Conservation (phyloP, 768 basidiomycete genomes). For the Cystobasidium onofrii region DNA sequence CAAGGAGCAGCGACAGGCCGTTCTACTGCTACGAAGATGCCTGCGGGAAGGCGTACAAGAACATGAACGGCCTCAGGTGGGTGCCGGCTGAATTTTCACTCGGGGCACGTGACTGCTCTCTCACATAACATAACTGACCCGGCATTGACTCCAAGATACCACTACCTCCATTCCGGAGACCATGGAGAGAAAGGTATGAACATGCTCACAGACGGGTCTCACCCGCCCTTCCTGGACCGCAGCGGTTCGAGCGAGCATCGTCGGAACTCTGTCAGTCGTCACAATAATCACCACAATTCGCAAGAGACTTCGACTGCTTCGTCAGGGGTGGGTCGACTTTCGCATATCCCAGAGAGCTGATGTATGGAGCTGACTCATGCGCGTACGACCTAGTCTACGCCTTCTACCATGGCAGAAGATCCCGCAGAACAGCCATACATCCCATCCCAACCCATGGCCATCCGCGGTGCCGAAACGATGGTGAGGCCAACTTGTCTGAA, state of each 20-base stretch:
- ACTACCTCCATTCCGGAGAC: not conserved
- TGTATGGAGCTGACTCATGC: too few relatives aligned
- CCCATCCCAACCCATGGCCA: not conserved
- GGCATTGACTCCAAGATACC: not conserved
- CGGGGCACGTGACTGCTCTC: not conserved
- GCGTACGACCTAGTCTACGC: not conserved
- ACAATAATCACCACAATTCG: not conserved
- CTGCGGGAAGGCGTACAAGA: constrained; percentile 16
- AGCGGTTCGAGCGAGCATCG: not conserved
- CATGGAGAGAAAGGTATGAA: constrained; percentile 13
- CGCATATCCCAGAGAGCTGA: too few relatives aligned
- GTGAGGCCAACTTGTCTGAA: not conserved
- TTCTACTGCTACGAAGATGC: constrained; percentile 14
- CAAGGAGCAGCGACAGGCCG: constrained; percentile 7
- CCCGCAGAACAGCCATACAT: not conserved
- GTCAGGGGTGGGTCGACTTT: not conserved
- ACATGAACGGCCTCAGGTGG: constrained; percentile 9
- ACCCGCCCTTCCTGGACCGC: constrained; percentile 11
- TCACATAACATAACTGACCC: too few relatives aligned
- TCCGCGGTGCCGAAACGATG: not conserved
- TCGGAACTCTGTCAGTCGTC: not conserved
- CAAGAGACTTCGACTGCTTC: not conserved
- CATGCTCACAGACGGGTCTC: constrained; percentile 22
- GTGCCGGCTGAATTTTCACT: not conserved
- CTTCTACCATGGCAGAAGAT: not conserved